Base-by-base conservation (phyloP, 2,329 filamentous ascomycete species). In the Coniochaeta prunicola region DNA sequence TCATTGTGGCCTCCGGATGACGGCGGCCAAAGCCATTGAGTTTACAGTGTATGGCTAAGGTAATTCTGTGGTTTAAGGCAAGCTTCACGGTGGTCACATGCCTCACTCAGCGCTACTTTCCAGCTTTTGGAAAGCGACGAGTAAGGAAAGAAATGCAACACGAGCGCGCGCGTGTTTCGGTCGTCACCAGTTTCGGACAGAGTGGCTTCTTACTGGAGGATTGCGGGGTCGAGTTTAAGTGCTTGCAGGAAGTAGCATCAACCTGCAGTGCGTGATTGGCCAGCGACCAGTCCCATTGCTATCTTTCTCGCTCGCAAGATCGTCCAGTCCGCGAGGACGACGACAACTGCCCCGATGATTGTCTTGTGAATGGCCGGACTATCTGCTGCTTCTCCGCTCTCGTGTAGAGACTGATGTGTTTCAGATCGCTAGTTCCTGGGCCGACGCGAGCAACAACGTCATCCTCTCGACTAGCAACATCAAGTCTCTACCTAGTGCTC, bases 161-260 rank as follows among this genome's bases (percentile, higher is more conserved):
- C n/a, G n/a, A n/a, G n/a, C n/a, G 45, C 45, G 45, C 45, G 45
- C 45, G 21, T 50, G 45, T 50, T 50, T 28, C 45, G 36, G 40
- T 21, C 12, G 8, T 28, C 9, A 30, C 24, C 24, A 50, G 26
- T 17, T 30, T 26, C 45, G 26, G n/a, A 1, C 24, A 50, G 15
- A 28, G 12, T 30, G 24, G n/a, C n/a, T 57, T 57, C 55, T 26
- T 57, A 57, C 55, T 57, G 55, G 55, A 17, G 55, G 55, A 57
- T 31, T 17, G 55, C 55, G 55, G 33, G 55, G 55, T 57, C 26
- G 33, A 31, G 55, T 57, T 40, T 57, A 57, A 57, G 55, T 57
- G 55, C 55, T 57, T 57, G 55, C 55, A 57, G 33, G 36, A 21
- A 8, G 21, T 4, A 17, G 36, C 33, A 31, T 33, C 31, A 19